Conservation (phyloP, 2,329 filamentous ascomycete genomes). For the Cladophialophora immunda region DNA sequence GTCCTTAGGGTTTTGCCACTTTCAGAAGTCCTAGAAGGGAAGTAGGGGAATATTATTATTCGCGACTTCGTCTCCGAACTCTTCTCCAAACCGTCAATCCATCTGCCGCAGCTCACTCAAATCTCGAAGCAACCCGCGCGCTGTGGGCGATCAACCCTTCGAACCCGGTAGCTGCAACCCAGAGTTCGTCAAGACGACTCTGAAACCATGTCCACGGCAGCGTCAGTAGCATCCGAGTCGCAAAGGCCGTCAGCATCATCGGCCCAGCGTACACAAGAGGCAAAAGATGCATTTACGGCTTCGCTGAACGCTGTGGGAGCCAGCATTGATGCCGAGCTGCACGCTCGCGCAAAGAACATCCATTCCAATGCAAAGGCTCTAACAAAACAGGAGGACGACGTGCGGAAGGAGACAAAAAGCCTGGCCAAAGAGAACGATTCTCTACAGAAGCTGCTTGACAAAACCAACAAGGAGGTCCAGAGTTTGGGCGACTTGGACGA, state of each 20-base stretch:
- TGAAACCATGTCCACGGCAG: conserved; percentile 26
- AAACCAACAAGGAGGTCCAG: conserved; percentile 56
- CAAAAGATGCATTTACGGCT: conserved; percentile 54
- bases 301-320: conserved; percentile 54
- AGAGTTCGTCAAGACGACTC: neutral
- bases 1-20: neutral
- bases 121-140: neutral
- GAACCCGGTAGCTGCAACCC: neutral
- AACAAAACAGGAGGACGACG: conserved; percentile 63
- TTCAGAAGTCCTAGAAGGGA: neutral
- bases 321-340: conserved; percentile 62
- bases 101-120: neutral
- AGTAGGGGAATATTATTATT: neutral
- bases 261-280: conserved; percentile 51
- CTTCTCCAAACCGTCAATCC: conserved; percentile 1
- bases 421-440: conserved; percentile 62
- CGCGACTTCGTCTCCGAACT: neutral
- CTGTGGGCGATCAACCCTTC: neutral
- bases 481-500: conserved; percentile 29
- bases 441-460: conserved; percentile 63
- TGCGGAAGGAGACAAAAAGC: conserved; percentile 59
- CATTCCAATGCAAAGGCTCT: conserved; percentile 64
- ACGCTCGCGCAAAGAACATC: conserved; percentile 63
- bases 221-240: conserved; percentile 24
- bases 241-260: conserved; percentile 32